Evolutionary conservation across 768 basidiomycete species (phyloP), one percentile per base, ranked within the genome.

Genomic region (Lactarius indigo): DNA sequence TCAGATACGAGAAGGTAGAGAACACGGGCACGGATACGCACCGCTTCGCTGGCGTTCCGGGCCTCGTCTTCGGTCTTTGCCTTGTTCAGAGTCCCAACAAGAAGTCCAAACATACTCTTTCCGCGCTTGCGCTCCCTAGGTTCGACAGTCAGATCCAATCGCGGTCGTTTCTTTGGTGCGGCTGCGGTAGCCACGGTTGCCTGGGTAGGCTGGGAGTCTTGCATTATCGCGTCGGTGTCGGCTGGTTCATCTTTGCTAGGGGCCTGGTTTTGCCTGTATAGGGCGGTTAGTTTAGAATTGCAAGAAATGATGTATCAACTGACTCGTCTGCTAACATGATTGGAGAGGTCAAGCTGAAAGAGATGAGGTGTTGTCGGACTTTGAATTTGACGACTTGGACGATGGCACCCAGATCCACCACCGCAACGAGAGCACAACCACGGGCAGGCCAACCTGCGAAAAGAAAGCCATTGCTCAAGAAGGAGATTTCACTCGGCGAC

Each of bases 51-150:
- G n/a, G 88, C 87, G 74, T 83, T 91, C 66, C 91, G 82, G 80
- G 90, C 87, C 75, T 90, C 88, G 76, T 92, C 91, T 80, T 94
- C 91, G 70, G 84, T 87, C 80, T 92, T 92, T 70, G 92, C 92
- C 81, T 90, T 91, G 79, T 88, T 91, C 68, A 94, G 84, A 70
- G 91, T 94, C 61, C 90, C 90, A 64, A 94, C 77, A 70, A 92
- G 80, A 70, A 93, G 81, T 68, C 91, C 92, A 79, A 94, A 91
- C 89, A 92, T 91, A 79, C 84, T 86, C 85, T 90, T 91, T 75
- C 91, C 91, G 73, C 90, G 88, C 79, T 89, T 92, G 73, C 89
- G 85, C 76, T 90, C 89, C 72, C 87, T 82, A 70, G 75, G 66
- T 74, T 74, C 81, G 57, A 81, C 78, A 66, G 79, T 79, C 71